These are phyloP conservation scores for Triticum turgidum DNA, from an alignment of 176 grass and related monocot genomes.

Conservation along the genomic window DNA sequence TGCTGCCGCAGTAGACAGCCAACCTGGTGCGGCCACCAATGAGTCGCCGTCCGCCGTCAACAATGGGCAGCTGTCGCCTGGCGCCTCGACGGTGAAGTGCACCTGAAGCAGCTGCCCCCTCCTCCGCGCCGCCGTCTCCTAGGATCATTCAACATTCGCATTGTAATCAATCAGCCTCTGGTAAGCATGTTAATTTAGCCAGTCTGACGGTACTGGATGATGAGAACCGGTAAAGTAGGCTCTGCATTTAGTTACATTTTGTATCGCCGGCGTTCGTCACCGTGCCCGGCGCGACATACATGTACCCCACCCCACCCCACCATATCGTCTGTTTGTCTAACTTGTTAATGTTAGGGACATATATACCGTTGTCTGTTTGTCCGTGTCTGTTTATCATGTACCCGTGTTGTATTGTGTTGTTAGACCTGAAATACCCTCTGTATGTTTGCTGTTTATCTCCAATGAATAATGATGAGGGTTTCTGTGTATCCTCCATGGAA, in stretches of 20 bases:
- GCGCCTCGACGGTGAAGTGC: slow-evolving; percentile 46
- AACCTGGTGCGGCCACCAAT: neutral
- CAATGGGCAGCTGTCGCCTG: slow-evolving; percentile 48
- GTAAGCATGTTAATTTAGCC: slow-evolving; percentile 52
- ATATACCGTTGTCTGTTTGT: slow-evolving; percentile 22
- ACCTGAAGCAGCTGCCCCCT: slow-evolving; percentile 22
- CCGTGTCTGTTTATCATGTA: neutral
- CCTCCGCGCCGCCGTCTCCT: neutral
- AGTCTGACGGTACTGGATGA: slow-evolving; percentile 58
- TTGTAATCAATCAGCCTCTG: slow-evolving; percentile 31
- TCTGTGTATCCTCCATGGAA: neutral
- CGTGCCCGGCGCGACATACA: slow-evolving; percentile 15
- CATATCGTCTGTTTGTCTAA: slow-evolving; percentile 24
- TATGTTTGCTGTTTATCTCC: neutral
- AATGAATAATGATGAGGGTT: slow-evolving; percentile 34
- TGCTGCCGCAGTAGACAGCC: slow-evolving; percentile 23
- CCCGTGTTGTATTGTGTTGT: slow-evolving; percentile 12
- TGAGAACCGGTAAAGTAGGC: slow-evolving; percentile 26
- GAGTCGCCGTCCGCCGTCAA: slow-evolving; percentile 23
- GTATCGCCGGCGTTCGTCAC: slow-evolving; percentile 26
- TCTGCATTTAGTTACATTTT: slow-evolving; percentile 35
- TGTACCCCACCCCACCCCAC: slow-evolving; percentile 20
- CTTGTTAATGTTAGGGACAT: slow-evolving; percentile 52
- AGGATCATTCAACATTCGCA: slow-evolving; percentile 23
- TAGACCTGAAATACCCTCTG: slow-evolving; percentile 17